Evolutionary conservation across 1,284 basidiomycete species (phyloP).

Genomic region (Naganishia liquefaciens): DNA sequence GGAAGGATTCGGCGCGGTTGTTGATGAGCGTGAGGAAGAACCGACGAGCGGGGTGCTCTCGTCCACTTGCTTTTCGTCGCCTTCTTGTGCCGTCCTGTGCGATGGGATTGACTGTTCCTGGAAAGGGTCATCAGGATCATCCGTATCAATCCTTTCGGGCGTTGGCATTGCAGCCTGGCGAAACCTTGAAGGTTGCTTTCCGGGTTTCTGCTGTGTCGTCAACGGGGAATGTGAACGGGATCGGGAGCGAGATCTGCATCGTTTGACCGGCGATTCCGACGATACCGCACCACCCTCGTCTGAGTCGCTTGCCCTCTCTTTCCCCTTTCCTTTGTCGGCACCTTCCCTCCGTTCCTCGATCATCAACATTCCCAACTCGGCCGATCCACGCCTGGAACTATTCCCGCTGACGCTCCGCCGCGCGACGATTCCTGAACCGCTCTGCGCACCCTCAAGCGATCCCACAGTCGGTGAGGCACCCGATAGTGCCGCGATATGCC

Average conservation of each 20-base stretch:
- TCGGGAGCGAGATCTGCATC: neutral
- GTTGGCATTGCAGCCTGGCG: neutral
- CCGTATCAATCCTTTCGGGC: neutral
- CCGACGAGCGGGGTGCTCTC: neutral
- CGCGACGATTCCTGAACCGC: constrained; percentile 1
- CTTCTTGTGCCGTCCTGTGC: neutral
- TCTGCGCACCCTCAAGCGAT: neutral
- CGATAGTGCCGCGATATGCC: constrained; percentile 3
- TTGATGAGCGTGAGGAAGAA: constrained; percentile 5
- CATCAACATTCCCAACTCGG: constrained; percentile 16
- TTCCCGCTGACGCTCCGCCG: constrained; percentile 1
- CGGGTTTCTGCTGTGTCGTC: neutral
- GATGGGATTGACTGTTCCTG: neutral
- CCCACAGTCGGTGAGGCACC: neutral
- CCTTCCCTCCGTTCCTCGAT: constrained; percentile 7
- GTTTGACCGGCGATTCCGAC: neutral
- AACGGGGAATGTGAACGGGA: neutral
- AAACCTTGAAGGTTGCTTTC: no score
- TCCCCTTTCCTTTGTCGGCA: neutral
- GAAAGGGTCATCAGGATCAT: constrained; percentile 13
- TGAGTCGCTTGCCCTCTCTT: neutral
- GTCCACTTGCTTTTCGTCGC: neutral
- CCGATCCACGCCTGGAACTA: constrained; percentile 5
- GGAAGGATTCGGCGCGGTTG: neutral
- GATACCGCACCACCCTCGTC: neutral